Conservation (phyloP, 306 rosid genomes). For the Cucumis melo region DNA sequence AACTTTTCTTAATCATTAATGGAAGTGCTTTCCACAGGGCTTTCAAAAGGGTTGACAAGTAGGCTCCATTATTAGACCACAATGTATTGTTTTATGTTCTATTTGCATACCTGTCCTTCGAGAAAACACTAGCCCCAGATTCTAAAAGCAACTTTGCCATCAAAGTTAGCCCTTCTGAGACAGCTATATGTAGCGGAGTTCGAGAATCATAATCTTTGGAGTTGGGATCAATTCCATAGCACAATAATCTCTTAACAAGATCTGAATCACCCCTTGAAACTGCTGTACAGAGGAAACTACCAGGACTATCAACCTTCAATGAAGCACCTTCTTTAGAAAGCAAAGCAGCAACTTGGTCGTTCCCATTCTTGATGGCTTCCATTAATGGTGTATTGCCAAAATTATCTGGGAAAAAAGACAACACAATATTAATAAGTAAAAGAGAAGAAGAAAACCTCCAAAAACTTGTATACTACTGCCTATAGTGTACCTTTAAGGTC, state of each 20-base stretch:
- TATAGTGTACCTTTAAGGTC: conserved; percentile 36
- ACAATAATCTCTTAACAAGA: conserved; percentile 49
- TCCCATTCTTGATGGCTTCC: conserved; percentile 78
- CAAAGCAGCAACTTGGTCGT: conserved; percentile 61
- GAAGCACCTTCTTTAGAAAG: conserved; percentile 69
- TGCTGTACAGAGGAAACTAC: conserved; percentile 59
- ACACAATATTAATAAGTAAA: neutral
- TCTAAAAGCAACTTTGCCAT: conserved; percentile 80
- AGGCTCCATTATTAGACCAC: neutral
- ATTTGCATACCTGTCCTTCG: conserved; percentile 58
- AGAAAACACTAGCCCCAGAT: conserved; percentile 74
- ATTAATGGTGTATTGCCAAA: conserved; percentile 77
- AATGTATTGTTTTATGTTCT: neutral
- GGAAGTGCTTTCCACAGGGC: neutral
- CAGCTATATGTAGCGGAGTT: conserved; percentile 76
- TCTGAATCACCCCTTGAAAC: conserved; percentile 79
- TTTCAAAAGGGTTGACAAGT: neutral
- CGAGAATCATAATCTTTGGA: conserved; percentile 77
- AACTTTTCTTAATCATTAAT: neutral
- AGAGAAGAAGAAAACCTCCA: neutral
- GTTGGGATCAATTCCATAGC: conserved; percentile 79
- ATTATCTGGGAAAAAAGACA: conserved; percentile 33
- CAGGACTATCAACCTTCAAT: conserved; percentile 48
- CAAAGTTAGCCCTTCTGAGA: conserved; percentile 62
- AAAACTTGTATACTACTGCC: neutral